A percentile compares a stretch with the other conserved stretches of the same genome.
Conservation (phyloP, 495 filamentous ascomycete genomes). For the Gamarada debralockiae region DNA sequence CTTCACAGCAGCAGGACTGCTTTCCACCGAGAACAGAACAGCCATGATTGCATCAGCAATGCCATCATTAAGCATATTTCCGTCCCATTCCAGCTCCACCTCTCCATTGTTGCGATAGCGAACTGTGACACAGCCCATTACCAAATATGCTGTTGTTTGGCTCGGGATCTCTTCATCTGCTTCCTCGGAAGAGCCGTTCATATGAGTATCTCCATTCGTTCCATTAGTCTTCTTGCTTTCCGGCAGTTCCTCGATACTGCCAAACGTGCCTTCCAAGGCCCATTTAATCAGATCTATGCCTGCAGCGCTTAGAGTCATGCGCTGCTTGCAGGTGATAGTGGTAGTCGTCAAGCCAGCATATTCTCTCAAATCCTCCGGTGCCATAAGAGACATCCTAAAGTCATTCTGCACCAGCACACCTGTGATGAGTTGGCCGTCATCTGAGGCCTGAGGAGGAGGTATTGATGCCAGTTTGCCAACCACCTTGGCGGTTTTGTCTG, state of each 20-base stretch:
- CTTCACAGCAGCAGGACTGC: constrained; percentile 89
- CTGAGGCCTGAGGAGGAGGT: constrained; percentile 45
- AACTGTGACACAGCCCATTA: constrained; percentile 89
- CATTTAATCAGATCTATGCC: constrained; percentile 89
- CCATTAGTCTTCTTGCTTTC: constrained; percentile 39
- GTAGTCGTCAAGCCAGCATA: constrained; percentile 95
- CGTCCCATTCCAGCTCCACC: constrained; percentile 93
- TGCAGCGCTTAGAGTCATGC: constrained; percentile 77
- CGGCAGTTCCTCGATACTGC: constrained; percentile 68
- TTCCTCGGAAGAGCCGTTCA: constrained; percentile 45
- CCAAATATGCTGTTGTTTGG: constrained; percentile 58
- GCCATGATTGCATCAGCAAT: constrained; percentile 95
- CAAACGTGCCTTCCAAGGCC: constrained; percentile 93
- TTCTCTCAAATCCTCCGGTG: constrained; percentile 89
- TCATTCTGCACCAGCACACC: constrained; percentile 96
- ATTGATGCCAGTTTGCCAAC: constrained; percentile 89
- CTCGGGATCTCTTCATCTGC: constrained; percentile 55
- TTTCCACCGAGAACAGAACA: constrained; percentile 84
- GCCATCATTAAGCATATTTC: constrained; percentile 94
- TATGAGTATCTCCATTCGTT: constrained; percentile 40
- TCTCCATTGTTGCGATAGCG: constrained; percentile 66
- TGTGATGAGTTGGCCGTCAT: constrained; percentile 58
- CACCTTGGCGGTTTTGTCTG: constrained; percentile 95
- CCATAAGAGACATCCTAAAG: constrained; percentile 95
- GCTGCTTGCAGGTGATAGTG: constrained; percentile 86